Evolutionary conservation across 768 basidiomycete genomes (phyloP).

Genomic region (Tricholoma sp.): DNA sequence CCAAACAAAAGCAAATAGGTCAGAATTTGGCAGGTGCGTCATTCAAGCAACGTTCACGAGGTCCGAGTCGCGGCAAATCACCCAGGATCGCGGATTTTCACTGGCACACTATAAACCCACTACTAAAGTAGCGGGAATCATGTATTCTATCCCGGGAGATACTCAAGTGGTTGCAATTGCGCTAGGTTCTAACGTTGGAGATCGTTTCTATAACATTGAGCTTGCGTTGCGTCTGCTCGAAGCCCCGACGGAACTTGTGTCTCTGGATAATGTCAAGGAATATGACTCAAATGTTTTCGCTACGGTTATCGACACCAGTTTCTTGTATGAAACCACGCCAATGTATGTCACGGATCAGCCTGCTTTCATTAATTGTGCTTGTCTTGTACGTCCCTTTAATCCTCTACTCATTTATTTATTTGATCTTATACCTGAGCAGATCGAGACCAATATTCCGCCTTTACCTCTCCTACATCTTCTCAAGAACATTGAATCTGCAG

Average conservation of each 20-base stretch:
- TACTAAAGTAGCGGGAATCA: no score
- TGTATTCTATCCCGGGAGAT: background rate
- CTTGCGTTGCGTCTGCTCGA: conserved; percentile 71
- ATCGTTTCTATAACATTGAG: conserved; percentile 79
- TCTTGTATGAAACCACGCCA: conserved; percentile 88
- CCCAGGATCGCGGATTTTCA: no score
- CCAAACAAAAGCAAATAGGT: no score
- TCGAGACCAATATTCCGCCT: conserved; percentile 70
- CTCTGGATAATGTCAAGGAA: conserved; percentile 9
- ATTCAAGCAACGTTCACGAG: no score
- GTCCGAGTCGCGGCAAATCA: no score
- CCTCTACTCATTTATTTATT: background rate
- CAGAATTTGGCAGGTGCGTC: no score
- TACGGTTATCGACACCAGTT: conserved; percentile 69
- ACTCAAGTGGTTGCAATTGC: conserved; percentile 53
- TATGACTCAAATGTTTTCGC: conserved; percentile 20
- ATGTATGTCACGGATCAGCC: conserved; percentile 97
- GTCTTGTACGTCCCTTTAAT: conserved; percentile 54
- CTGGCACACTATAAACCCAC: no score
- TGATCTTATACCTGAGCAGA: conserved; percentile 35
- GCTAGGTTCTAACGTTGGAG: conserved; percentile 88
- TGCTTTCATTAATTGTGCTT: conserved; percentile 86
- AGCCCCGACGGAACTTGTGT: conserved; percentile 29
- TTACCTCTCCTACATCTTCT: conserved; percentile 51
- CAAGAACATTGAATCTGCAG: conserved; percentile 66